Conservation (phyloP, 805 yeast genomes). For the Candida taoyuanica region DNA sequence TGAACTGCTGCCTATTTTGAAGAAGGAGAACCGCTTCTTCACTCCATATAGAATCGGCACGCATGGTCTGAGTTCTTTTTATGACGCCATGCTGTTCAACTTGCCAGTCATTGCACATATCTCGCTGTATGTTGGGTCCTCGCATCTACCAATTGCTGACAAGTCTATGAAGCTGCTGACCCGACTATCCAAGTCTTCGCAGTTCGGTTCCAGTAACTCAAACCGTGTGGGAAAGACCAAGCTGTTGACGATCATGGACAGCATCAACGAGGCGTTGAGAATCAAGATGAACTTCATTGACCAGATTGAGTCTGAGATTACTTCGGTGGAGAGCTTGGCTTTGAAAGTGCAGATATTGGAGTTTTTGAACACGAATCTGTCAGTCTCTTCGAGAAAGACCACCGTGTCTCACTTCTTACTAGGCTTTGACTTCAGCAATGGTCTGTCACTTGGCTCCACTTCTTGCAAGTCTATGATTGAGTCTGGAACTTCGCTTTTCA, state of each 20-base stretch:
- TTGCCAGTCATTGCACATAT: slow-evolving; percentile 70
- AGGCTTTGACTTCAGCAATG: slow-evolving; percentile 59
- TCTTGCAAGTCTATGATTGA: slow-evolving; percentile 45
- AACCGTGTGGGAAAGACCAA: slow-evolving; percentile 45
- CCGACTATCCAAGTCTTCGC: slow-evolving; percentile 43
- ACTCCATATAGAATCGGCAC: slow-evolving; percentile 40
- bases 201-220: slow-evolving; percentile 35
- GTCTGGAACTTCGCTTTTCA: slow-evolving; percentile 52
- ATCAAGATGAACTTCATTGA: slow-evolving; percentile 69
- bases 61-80: slow-evolving; percentile 59
- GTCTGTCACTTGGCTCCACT: slow-evolving; percentile 45
- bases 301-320: slow-evolving; percentile 51
- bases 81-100: slow-evolving; percentile 66
- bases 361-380: slow-evolving; percentile 49
- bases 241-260: slow-evolving; percentile 63
- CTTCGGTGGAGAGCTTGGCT: slow-evolving; percentile 35
- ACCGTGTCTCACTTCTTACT: slow-evolving; percentile 70
- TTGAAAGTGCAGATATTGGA: slow-evolving; percentile 56
- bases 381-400: slow-evolving; percentile 36
- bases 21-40: slow-evolving; percentile 31
- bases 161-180: slow-evolving; percentile 49
- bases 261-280: slow-evolving; percentile 72
- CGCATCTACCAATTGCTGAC: slow-evolving; percentile 45
- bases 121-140: slow-evolving; percentile 67
- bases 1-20: slow-evolving; percentile 47